These are phyloP conservation scores for Haplosporangium sp. DNA, from an alignment of 371 early-diverging fungal genomes.

Conservation along the genomic window DNA sequence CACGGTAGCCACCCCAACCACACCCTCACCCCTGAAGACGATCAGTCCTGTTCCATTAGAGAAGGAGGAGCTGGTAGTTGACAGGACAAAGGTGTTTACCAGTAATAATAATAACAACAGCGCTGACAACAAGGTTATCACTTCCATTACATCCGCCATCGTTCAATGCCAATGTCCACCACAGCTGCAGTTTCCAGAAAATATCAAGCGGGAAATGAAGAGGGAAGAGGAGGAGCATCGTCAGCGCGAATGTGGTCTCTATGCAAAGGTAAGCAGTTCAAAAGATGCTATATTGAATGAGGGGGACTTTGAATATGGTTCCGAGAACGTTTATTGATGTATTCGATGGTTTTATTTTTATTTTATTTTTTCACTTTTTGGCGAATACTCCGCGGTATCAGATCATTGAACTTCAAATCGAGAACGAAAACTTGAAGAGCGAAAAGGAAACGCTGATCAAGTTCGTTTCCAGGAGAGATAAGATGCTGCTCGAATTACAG, in stretches of 20 bases:
- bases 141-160: not conserved
- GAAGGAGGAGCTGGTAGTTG: not conserved
- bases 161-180: constrained; percentile 30
- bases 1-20: constrained; percentile 9
- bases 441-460: constrained; percentile 40
- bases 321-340: not conserved
- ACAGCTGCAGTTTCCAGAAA: constrained; percentile 31
- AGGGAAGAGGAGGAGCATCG: constrained; percentile 42
- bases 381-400: not conserved
- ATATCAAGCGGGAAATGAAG: constrained; percentile 41
- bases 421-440: constrained; percentile 46
- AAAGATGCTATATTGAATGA: too few species aligned
- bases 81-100: not conserved
- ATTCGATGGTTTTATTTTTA: too few species aligned
- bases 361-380: constrained; percentile 5
- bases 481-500: constrained; percentile 30
- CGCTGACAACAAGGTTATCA: not conserved
- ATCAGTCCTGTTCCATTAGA: not conserved
- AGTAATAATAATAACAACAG: not conserved
- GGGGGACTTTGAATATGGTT: not conserved
- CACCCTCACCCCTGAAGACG: constrained; percentile 6
- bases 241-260: constrained; percentile 39
- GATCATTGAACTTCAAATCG: constrained; percentile 54
- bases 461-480: constrained; percentile 27
- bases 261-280: constrained; percentile 29